Conservation (phyloP, 2,329 filamentous ascomycete species). For the Fusarium sp. region DNA sequence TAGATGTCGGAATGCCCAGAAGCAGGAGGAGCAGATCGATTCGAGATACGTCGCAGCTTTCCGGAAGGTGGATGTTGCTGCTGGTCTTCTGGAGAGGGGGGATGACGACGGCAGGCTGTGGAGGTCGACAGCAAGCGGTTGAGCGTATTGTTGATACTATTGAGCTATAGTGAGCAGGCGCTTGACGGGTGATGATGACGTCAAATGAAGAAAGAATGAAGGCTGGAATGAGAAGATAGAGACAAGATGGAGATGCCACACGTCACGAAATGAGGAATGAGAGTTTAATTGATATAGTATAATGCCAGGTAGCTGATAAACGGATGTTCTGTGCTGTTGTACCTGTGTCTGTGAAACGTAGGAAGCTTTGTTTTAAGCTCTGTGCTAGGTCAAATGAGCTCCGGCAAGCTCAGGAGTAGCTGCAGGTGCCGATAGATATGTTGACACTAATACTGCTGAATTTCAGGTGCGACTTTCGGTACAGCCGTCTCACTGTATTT, state of each 20-base stretch:
- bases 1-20: constrained; percentile 46
- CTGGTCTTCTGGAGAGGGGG: constrained; percentile 34
- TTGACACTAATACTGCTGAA: constrained; percentile 15
- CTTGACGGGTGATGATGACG: constrained; percentile 10
- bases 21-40: constrained; percentile 53
- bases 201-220: constrained; percentile 6
- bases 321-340: constrained; percentile 8
- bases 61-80: constrained; percentile 28
- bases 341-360: constrained; percentile 25
- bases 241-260: constrained; percentile 1
- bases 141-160: constrained; percentile 37
- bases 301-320: constrained; percentile 6
- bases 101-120: constrained; percentile 42
- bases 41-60: constrained; percentile 48
- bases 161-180: constrained; percentile 36
- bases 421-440: neutral
- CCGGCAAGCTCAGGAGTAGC: constrained; percentile 8
- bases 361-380: constrained; percentile 34
- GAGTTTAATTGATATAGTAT: constrained; percentile 8
- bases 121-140: constrained; percentile 41
- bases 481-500: neutral
- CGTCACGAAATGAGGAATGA: neutral
- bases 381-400: constrained; percentile 34
- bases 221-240: neutral
- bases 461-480: too few relatives aligned